Percentiles rank a stretch among this genome's conserved stretches.
Evolutionary conservation across 768 basidiomycete genomes (phyloP).

Genomic region (Mycena capillaripes): DNA sequence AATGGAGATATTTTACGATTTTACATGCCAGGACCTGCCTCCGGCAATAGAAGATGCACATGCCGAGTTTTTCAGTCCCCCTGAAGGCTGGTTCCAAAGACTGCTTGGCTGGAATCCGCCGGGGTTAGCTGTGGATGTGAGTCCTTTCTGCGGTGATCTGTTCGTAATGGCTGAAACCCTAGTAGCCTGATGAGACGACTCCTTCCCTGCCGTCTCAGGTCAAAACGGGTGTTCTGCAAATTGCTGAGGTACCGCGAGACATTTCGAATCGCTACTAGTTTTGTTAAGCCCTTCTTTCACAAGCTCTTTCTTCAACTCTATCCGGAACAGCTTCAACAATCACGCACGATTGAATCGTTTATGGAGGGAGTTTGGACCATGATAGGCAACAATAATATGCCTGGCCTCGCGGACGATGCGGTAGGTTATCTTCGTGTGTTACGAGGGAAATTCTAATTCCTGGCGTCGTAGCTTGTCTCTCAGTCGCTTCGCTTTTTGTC

Average conservation of each 20-base stretch:
- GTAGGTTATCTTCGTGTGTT: constrained; percentile 51
- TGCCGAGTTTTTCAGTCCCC: constrained; percentile 82
- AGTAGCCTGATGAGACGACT: constrained; percentile 81
- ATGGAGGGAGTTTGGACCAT: constrained; percentile 94
- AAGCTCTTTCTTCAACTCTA: constrained; percentile 88
- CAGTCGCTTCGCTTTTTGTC: constrained; percentile 93
- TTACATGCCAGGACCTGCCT: constrained; percentile 95
- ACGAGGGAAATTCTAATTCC: not conserved
- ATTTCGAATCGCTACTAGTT: not conserved
- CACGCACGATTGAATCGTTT: constrained; percentile 76
- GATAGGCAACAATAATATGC: constrained; percentile 78
- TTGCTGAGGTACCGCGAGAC: constrained; percentile 79
- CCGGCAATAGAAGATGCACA: constrained; percentile 94
- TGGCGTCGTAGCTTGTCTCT: constrained; percentile 77
- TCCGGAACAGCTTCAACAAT: constrained; percentile 79
- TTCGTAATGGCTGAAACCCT: constrained; percentile 10
- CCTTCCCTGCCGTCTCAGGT: constrained; percentile 92
- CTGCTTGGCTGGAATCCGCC: constrained; percentile 87
- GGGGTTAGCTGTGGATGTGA: constrained; percentile 77
- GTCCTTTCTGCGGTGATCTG: constrained; percentile 42
- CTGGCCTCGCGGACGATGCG: constrained; percentile 80
- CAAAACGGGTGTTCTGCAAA: constrained; percentile 91
- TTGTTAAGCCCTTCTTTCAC: constrained; percentile 6
- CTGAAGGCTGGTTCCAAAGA: constrained; percentile 79
- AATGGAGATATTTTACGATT: constrained; percentile 91